Evolutionary conservation across 352 stramenopile species (phyloP), one percentile per base, ranked within the genome.

Genomic region (Globisporangium carolinianum): DNA sequence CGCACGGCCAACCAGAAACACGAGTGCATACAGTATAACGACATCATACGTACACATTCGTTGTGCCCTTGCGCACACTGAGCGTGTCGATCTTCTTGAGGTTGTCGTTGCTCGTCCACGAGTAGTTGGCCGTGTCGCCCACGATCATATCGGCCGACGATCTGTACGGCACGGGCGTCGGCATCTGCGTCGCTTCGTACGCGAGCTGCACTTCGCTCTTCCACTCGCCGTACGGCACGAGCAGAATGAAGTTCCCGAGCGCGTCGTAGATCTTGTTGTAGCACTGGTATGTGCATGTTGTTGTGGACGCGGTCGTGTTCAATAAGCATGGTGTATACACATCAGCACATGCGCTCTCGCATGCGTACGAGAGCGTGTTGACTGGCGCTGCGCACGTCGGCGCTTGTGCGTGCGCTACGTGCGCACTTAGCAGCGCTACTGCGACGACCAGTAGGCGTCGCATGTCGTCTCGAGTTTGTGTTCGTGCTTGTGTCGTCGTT

Each of bases 31-130:
- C n/a, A n/a, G n/a, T n/a, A n/a, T n/a, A n/a, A n/a, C n/a, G n/a
- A n/a, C n/a, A n/a, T n/a, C n/a, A n/a, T n/a, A 48, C 43, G 43
- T 48, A 48, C 43, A 57, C 45, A 24, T 70, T 63, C 3, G 62
- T 24, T 11, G 60, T 65, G 8, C 58, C 55, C 3, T 76, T 72
- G 36, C 77, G 71, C 1, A 85, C 60, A 8, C 54, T 62, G 9
- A 83, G 50, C 36, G 48, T 73, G 60, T 56, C 65, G 49, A 61
- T 73, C 47, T 75, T 86, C 50, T 35, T 63, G 24, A 68, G 53
- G 53, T 62, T 71, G n/a, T 42, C 60, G 15, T 48, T 56, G 15
- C 55, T 68, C 17, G 37, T 35, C 0, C 69, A 75, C 37, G 65
- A 76, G n/a, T 61, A 55, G 32, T 55, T 45, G 50, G 6, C 35